phyloP scores from a whole-genome alignment of 2,329 filamentous ascomycete species.

The Alternaria angustiovoidea region DNA sequence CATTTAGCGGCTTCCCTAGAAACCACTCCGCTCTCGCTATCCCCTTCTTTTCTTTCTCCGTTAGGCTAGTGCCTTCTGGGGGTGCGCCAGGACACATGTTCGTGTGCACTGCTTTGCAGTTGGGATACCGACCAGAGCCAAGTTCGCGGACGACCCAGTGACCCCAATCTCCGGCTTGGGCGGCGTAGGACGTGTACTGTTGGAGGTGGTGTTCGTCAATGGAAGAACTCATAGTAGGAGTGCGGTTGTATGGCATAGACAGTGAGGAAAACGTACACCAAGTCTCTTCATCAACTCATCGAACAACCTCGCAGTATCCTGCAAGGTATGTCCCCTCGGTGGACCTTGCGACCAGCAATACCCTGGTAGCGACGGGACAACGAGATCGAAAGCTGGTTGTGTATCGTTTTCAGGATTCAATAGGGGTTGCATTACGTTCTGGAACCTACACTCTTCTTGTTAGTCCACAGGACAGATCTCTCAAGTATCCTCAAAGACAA shows the following conservation, averaged over 20 bases:
- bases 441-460: conserved; percentile 20
- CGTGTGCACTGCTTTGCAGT: conserved; percentile 53
- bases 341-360: conserved; percentile 33
- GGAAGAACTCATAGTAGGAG: background rate
- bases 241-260: background rate
- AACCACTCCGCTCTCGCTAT: conserved; percentile 47
- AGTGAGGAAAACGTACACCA: conserved; percentile 22
- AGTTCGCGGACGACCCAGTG: conserved; percentile 53
- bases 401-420: conserved; percentile 37
- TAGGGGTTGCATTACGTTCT: conserved; percentile 49
- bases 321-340: conserved; percentile 42
- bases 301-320: conserved; percentile 56
- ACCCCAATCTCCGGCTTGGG: conserved; percentile 54
- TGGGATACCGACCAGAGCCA: conserved; percentile 43
- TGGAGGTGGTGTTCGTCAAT: background rate
- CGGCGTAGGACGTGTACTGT: conserved; percentile 48
- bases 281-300: conserved; percentile 43
- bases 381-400: conserved; percentile 60
- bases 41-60: conserved; percentile 44
- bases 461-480: background rate
- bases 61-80: conserved; percentile 41
- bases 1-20: conserved; percentile 37
- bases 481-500: background rate
- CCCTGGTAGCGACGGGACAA: conserved; percentile 64
- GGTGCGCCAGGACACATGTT: conserved; percentile 53